Evolutionary conservation across 192 early-diverging fungal species (phyloP), one percentile per base, ranked within the genome.

Genomic region (Entomortierella lignicola): DNA sequence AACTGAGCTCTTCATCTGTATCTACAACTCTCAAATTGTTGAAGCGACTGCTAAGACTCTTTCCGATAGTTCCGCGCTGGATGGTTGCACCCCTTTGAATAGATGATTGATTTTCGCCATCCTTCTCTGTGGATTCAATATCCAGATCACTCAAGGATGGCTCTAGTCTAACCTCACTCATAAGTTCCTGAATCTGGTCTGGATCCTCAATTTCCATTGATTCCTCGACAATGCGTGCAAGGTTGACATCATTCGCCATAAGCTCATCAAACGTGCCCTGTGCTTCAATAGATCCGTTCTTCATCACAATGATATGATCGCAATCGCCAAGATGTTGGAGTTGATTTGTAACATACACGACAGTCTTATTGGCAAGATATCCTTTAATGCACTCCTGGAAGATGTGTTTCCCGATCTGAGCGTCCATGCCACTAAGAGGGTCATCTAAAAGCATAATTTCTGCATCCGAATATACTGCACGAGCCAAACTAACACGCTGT

Each of bases 371-470:
- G 60, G 75, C 59, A 12, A 87, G 37, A 37, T 77, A 82, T 60
- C 81, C 83, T 27, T 80, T 77, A 50, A 87, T 82, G 59, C 86
- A 87, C 50, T 87, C 83, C 12, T 81, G 59, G 32, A 85, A 87
- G 29, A 87, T 84, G 58, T 82, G 86, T 31, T 84, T 82, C 21
- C 83, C 90, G 17, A 84, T 61, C 26, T 80, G 67, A 39, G 81
- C 73, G 39, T 84, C 84, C 81, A 86, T 82, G 39, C 72, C 81
- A 54, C 80, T 81, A 2, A 95, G 69, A 21, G 92, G 92, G 59
- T 94, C 94, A 66, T 89, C 92, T 31, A 91, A 84, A 13, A 93
- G 71, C 57, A 89, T 85, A 57, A 92, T 89, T 31, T 93, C 92
- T 21, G 88, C 87, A 59, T 84, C 52, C 1, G 84, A 87, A 65